Evolutionary conservation across 2,329 filamentous ascomycete species (phyloP).

Genomic region (Nemania sp.): DNA sequence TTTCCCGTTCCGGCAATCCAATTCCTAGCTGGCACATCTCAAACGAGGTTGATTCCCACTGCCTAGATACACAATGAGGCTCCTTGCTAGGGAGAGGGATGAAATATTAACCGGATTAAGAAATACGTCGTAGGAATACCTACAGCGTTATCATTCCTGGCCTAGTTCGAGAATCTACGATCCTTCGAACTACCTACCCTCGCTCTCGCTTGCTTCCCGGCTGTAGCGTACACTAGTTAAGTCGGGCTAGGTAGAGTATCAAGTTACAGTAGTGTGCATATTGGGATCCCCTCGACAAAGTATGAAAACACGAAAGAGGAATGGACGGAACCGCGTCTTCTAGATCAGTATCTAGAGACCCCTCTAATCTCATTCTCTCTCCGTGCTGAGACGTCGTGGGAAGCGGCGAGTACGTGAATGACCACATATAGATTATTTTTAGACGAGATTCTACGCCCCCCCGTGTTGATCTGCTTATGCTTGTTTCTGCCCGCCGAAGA

Average conservation of each 20-base stretch:
- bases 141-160: not conserved
- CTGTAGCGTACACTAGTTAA: slow-evolving; percentile 1
- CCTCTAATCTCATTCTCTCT: slow-evolving; percentile 9
- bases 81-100: not conserved
- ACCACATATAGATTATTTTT: too few relatives aligned
- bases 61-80: slow-evolving; percentile 1
- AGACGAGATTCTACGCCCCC: too few relatives aligned
- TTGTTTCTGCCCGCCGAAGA: too few relatives aligned
- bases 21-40: not conserved
- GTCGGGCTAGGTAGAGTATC: not conserved
- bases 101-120: not conserved
- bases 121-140: not conserved
- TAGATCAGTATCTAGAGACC: not conserved
- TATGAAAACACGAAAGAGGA: not conserved
- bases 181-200: not conserved
- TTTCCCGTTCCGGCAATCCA: slow-evolving; percentile 3
- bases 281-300: not conserved
- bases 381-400: too few relatives aligned
- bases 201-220: not conserved
- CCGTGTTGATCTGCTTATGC: too few relatives aligned
- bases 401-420: too few relatives aligned
- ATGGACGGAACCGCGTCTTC: not conserved
- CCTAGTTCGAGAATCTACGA: slow-evolving; percentile 15
- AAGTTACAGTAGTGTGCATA: too few relatives aligned
- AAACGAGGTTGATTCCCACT: slow-evolving; percentile 5